phyloP scores from a whole-genome alignment of 129 eudicot species.

The Tagetes erecta region DNA sequence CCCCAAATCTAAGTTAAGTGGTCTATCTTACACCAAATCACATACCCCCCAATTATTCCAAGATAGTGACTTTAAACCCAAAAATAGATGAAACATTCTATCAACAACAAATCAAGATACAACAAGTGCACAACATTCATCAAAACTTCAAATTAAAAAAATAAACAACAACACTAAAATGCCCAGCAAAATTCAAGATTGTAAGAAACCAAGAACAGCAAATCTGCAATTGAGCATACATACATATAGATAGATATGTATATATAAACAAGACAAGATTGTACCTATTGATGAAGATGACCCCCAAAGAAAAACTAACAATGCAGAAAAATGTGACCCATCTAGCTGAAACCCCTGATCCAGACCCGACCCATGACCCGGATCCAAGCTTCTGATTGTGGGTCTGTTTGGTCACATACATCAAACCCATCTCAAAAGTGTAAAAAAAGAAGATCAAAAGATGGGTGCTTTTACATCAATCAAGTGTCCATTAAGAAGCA shows the following conservation, averaged over 20 bases:
- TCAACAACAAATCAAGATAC: constrained; percentile 18
- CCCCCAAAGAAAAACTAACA: constrained; percentile 69
- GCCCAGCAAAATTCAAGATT: constrained; percentile 5
- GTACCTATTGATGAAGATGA: constrained; percentile 65
- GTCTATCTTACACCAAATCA: constrained; percentile 22
- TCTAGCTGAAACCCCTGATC: constrained; percentile 46
- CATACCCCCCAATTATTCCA: constrained; percentile 12
- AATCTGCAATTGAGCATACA: neutral
- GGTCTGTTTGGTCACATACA: constrained; percentile 41
- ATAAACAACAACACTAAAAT: neutral
- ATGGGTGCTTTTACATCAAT: neutral
- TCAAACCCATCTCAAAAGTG: constrained; percentile 43
- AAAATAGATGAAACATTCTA: constrained; percentile 22
- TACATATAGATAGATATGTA: no score
- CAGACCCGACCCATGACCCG: constrained; percentile 29
- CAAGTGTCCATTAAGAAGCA: constrained; percentile 10
- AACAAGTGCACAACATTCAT: neutral
- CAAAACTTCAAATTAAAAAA: neutral
- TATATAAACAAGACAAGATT: no score
- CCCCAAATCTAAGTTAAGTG: constrained; percentile 21
- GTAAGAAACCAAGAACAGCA: neutral
- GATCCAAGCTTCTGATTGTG: constrained; percentile 44
- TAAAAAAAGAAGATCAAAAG: constrained; percentile 5
- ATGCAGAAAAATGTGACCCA: constrained; percentile 69
- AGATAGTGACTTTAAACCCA: constrained; percentile 18